Conservation (phyloP, 2,329 filamentous ascomycete genomes). For the Macrophomina tecta region DNA sequence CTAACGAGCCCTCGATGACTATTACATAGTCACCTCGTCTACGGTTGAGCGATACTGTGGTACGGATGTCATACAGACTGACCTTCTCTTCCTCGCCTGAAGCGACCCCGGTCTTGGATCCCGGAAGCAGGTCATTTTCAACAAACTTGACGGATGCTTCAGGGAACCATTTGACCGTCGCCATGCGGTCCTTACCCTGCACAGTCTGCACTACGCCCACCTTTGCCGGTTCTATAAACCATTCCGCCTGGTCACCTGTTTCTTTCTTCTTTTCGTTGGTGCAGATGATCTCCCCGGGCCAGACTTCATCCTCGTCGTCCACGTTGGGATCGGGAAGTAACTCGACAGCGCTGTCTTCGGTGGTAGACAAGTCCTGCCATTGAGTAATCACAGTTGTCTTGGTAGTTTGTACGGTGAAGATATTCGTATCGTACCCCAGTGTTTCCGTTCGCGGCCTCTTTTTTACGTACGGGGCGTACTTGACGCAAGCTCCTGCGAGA, state of each 20-base stretch:
- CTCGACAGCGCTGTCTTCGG: slow-evolving; percentile 51
- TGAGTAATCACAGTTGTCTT: slow-evolving; percentile 59
- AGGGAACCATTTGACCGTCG: slow-evolving; percentile 61
- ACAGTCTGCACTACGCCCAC: slow-evolving; percentile 65
- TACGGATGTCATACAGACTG: slow-evolving; percentile 64
- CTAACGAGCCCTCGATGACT: slow-evolving; percentile 36
- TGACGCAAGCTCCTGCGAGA: slow-evolving; percentile 55
- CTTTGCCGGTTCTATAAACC: slow-evolving; percentile 51
- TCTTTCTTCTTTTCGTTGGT: slow-evolving; percentile 47
- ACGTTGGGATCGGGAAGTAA: slow-evolving; percentile 58
- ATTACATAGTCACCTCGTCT: slow-evolving; percentile 61
- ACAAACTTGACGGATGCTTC: slow-evolving; percentile 40
- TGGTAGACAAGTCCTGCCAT: slow-evolving; percentile 64
- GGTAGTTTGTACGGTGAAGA: slow-evolving; percentile 59
- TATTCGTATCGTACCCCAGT: slow-evolving; percentile 64
- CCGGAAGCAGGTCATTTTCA: slow-evolving; percentile 47
- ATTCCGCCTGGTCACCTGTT: slow-evolving; percentile 32
- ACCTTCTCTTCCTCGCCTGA: slow-evolving; percentile 56
- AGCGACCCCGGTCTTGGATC: slow-evolving; percentile 45
- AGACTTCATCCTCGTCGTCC: slow-evolving; percentile 62
- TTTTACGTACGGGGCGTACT: slow-evolving; percentile 55
- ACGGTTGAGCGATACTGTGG: slow-evolving; percentile 56
- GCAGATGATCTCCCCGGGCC: slow-evolving; percentile 62
- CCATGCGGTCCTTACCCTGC: slow-evolving; percentile 61
- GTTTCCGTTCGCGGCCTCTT: slow-evolving; percentile 55